phyloP scores from a whole-genome alignment of 2,329 filamentous ascomycete genomes.

The Xylariaceae sp. region DNA sequence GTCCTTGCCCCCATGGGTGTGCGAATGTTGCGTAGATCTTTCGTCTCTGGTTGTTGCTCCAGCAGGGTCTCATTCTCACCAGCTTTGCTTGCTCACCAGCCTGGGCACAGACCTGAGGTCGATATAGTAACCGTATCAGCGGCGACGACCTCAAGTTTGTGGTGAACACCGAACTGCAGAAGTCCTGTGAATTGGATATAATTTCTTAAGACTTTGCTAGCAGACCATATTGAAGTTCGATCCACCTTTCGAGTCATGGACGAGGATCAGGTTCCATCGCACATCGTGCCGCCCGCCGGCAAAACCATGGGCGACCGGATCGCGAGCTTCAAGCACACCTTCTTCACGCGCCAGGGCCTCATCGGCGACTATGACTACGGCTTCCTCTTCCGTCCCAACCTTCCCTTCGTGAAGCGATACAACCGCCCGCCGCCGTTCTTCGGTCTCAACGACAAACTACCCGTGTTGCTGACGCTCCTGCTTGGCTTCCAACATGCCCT shows the following conservation, averaged over 20 bases:
- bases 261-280: constrained; percentile 49
- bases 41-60: too few relatives aligned
- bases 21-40: too few relatives aligned
- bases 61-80: too few relatives aligned
- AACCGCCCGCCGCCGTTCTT: constrained; percentile 67
- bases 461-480: constrained; percentile 65
- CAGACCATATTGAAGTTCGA: not conserved
- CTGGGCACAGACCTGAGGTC: too few relatives aligned
- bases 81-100: too few relatives aligned
- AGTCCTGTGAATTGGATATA: too few relatives aligned
- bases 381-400: constrained; percentile 74
- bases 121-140: too few relatives aligned
- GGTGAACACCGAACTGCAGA: too few relatives aligned
- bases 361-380: constrained; percentile 85
- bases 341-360: constrained; percentile 63
- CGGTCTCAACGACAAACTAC: constrained; percentile 74
- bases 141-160: too few relatives aligned
- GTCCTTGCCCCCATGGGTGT: too few relatives aligned
- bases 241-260: constrained; percentile 40
- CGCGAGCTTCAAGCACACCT: constrained; percentile 35
- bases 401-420: constrained; percentile 72
- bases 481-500: constrained; percentile 76
- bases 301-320: constrained; percentile 32
- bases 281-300: constrained; percentile 40
- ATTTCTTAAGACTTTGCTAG: too few relatives aligned